Conservation (phyloP, 805 yeast genomes). For the Saccharomycopsis sp. region DNA sequence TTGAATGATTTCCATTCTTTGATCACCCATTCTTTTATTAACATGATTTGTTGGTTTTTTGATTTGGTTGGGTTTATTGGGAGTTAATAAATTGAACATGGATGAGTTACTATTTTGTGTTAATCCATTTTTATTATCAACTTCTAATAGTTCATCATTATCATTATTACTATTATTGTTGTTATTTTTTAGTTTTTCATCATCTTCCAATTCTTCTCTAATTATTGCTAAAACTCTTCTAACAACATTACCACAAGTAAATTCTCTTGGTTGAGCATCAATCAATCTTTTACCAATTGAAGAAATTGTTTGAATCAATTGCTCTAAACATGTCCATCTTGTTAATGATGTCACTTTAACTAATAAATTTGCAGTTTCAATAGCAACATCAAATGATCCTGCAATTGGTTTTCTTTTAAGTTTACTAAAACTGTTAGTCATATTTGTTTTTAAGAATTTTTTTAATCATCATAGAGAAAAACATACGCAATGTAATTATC, state of each 20-base stretch:
- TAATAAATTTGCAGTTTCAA: conserved; percentile 76
- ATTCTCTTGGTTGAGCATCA: conserved; percentile 81
- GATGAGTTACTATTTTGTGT: background rate
- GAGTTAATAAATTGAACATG: conserved; percentile 8
- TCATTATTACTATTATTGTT: background rate
- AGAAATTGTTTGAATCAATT: conserved; percentile 62
- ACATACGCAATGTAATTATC: conserved; percentile 33
- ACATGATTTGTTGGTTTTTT: too few species aligned
- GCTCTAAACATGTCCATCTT: conserved; percentile 73
- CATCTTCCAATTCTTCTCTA: conserved; percentile 72
- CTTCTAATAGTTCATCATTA: conserved; percentile 1
- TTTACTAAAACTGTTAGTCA: conserved; percentile 22
- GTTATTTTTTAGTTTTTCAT: conserved; percentile 21
- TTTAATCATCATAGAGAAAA: background rate
- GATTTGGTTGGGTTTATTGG: conserved; percentile 16
- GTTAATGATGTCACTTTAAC: conserved; percentile 85
- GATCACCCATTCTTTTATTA: conserved; percentile 34
- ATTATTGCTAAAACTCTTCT: conserved; percentile 80
- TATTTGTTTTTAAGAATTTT: background rate
- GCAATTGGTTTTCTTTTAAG: conserved; percentile 76
- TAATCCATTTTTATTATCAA: conserved; percentile 23
- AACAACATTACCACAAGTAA: conserved; percentile 82
- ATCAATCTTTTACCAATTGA: conserved; percentile 59
- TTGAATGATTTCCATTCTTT: conserved; percentile 79
- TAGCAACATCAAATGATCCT: conserved; percentile 75